These are phyloP conservation scores for Colletotrichum eleusines DNA, from an alignment of 2,329 filamentous ascomycete genomes.

Conservation along the genomic window DNA sequence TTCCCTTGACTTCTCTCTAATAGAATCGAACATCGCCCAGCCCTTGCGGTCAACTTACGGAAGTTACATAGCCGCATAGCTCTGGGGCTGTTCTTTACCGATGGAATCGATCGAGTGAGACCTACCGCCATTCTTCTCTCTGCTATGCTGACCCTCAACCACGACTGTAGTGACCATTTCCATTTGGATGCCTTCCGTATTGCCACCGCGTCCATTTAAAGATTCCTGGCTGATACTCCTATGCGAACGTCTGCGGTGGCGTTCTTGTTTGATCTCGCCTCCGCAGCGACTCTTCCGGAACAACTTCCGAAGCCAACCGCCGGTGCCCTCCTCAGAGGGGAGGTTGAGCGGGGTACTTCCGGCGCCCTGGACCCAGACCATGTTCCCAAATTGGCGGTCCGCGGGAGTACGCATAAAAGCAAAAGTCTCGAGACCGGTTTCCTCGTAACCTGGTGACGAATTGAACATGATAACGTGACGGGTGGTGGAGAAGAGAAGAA, in stretches of 20 bases:
- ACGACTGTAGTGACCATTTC: conserved; percentile 59
- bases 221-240: conserved; percentile 39
- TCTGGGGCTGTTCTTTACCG: conserved; percentile 30
- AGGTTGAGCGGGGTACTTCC: conserved; percentile 12
- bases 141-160: conserved; percentile 15
- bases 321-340: conserved; percentile 22
- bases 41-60: background rate
- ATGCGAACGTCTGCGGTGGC: conserved; percentile 10
- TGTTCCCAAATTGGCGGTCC: conserved; percentile 35
- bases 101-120: conserved; percentile 29
- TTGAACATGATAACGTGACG: conserved; percentile 52
- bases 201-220: conserved; percentile 11
- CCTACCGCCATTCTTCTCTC: conserved; percentile 4
- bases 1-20: too few relatives aligned
- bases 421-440: conserved; percentile 36
- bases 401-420: conserved; percentile 39
- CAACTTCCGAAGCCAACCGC: conserved; percentile 32
- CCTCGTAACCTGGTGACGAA: conserved; percentile 29
- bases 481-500: conserved; percentile 55
- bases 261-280: background rate
- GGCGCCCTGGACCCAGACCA: conserved; percentile 40
- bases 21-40: background rate
- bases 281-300: conserved; percentile 10
- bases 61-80: conserved; percentile 20
- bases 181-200: conserved; percentile 54